Evolutionary conservation across 169 alveolate genomes (phyloP).

Genomic region (Plasmodium vivax): DNA sequence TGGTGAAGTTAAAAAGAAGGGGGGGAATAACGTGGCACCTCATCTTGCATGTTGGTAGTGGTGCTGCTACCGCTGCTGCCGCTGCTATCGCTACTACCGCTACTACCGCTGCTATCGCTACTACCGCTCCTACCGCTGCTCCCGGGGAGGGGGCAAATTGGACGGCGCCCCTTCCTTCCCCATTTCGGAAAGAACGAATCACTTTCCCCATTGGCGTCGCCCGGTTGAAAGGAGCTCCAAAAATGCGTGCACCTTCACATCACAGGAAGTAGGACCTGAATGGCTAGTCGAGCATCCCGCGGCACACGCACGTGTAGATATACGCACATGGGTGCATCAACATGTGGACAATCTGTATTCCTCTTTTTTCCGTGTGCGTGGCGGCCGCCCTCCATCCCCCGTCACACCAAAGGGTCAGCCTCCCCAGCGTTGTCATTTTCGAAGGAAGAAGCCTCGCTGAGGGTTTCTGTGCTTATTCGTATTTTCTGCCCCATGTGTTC

Average conservation of each 20-base stretch:
- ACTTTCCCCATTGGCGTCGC: background rate
- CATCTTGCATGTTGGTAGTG: too few species aligned
- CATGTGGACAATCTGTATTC: background rate
- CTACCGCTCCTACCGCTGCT: too few species aligned
- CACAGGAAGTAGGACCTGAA: background rate
- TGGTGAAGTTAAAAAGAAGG: background rate
- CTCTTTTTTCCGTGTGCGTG: background rate
- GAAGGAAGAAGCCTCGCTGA: slow-evolving; percentile 40
- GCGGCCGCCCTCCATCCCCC: too few species aligned
- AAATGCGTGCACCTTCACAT: background rate
- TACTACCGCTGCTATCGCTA: too few species aligned
- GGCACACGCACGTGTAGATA: background rate
- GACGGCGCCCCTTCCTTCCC: background rate
- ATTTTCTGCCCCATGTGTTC: slow-evolving; percentile 21
- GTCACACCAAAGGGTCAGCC: slow-evolving; percentile 58
- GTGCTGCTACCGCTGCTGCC: too few species aligned
- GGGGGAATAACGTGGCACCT: too few species aligned
- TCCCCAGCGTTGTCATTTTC: slow-evolving; percentile 51
- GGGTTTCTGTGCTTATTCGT: slow-evolving; percentile 9
- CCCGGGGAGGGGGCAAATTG: background rate
- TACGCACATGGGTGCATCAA: background rate
- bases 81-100: too few species aligned
- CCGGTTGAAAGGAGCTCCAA: background rate
- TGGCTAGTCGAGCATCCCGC: background rate
- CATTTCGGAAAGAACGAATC: background rate